phyloP scores from a whole-genome alignment of 306 rosid species.

The Fagus crenata region DNA sequence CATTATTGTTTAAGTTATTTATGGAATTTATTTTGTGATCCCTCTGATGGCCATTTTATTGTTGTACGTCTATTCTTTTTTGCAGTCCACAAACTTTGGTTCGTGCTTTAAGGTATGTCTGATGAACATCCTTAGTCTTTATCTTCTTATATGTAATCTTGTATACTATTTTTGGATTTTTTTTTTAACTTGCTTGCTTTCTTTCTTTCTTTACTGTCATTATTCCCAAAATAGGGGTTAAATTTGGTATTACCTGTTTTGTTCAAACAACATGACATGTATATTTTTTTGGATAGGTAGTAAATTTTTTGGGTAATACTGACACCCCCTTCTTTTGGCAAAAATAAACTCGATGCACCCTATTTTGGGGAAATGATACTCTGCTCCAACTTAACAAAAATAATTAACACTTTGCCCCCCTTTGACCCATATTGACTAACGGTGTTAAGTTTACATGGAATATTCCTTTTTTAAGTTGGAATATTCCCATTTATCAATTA shows the following conservation, averaged over 20 bases:
- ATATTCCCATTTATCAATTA: too few relatives aligned
- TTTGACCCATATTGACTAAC: too few relatives aligned
- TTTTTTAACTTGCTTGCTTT: background rate
- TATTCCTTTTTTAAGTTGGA: too few relatives aligned
- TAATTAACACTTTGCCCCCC: too few relatives aligned
- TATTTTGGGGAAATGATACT: too few relatives aligned
- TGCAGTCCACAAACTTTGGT: slow-evolving; percentile 97
- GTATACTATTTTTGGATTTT: slow-evolving; percentile 8
- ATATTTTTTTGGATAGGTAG: too few relatives aligned
- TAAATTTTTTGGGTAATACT: too few relatives aligned
- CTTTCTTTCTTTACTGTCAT: background rate
- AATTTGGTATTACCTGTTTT: background rate
- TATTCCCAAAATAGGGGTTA: background rate
- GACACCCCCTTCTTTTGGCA: too few relatives aligned
- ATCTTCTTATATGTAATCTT: slow-evolving; percentile 6
- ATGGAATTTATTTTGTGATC: slow-evolving; percentile 20
- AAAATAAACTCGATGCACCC: too few relatives aligned
- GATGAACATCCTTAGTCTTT: slow-evolving; percentile 27
- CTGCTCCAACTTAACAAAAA: too few relatives aligned
- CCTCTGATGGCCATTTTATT: slow-evolving; percentile 23
- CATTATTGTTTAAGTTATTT: background rate
- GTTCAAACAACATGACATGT: too few relatives aligned
- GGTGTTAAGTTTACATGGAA: too few relatives aligned
- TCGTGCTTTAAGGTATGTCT: slow-evolving; percentile 82
- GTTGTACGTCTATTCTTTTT: slow-evolving; percentile 17